Evolutionary conservation across 108 stramenopile species (phyloP), one percentile per base, ranked within the genome.

Genomic region (Heterococcus sp.): DNA sequence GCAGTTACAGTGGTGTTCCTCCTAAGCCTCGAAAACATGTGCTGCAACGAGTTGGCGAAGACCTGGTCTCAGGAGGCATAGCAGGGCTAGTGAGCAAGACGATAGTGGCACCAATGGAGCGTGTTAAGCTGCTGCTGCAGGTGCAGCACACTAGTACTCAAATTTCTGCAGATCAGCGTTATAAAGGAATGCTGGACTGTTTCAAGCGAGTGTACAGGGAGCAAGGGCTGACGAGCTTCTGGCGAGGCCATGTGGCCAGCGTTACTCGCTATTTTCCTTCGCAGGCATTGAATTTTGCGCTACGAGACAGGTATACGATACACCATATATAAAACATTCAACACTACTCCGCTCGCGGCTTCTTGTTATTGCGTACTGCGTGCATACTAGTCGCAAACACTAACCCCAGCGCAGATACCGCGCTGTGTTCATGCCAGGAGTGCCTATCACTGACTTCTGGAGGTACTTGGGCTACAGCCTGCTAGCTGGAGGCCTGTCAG

Each of bases 221-320:
- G 86, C 96, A 99, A 71, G 76, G 88, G 3, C n/a, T 88, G 14
- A 26, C 37, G 27, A 73, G 89, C 40, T 87, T 89, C 88, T 99
- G 98, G 98, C 92, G 96, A 81, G 98, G 98, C 71, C 97, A 99
- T 92, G 78, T 93, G 78, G 95, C 95, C 86, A 99, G 97, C 91
- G 93, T 99, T 70, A 92, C 96, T 89, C 94, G 98, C 83, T 96
- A 96, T 84, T 95, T 99, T 89, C 98, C 98, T 65, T 95, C 95
- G 68, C 96, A 99, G 89, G 96, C 96, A 37, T 95, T 97, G 89
- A 99, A 97, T 94, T 97, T 99, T 87, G 94, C 96, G 88, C 95
- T 99, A 90, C 96, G 96, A 94, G 96, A 99, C 77, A 78, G 75
- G 82, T 82, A 37, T 58, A 5, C 5, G 28, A 35, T 4, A 33